These are phyloP conservation scores for Trypethelium eluteriae DNA, from an alignment of 495 filamentous ascomycete species.

Conservation along the genomic window DNA sequence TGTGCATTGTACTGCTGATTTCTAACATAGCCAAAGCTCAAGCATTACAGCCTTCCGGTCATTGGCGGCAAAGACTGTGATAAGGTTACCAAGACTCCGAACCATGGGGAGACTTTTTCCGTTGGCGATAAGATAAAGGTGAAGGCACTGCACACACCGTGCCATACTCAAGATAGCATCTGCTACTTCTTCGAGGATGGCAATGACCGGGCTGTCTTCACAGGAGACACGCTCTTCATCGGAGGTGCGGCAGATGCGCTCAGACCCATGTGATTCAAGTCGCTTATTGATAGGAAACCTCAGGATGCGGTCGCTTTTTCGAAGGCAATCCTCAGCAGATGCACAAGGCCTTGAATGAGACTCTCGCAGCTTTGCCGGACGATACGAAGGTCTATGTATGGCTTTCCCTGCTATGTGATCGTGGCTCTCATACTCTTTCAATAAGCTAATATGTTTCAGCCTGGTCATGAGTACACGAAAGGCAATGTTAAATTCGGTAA, in stretches of 20 bases:
- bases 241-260: conserved; percentile 51
- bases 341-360: conserved; percentile 85
- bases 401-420: not conserved
- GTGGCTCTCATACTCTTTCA: not conserved
- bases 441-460: conserved; percentile 41
- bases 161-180: conserved; percentile 97
- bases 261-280: not conserved
- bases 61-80: conserved; percentile 85
- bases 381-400: conserved; percentile 89
- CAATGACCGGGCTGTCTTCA: conserved; percentile 74
- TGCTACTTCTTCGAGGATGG: conserved; percentile 81
- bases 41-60: conserved; percentile 58
- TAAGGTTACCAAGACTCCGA: conserved; percentile 64
- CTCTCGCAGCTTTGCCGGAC: conserved; percentile 70
- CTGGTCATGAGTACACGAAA: conserved; percentile 96
- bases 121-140: conserved; percentile 76
- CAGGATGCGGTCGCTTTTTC: conserved; percentile 95
- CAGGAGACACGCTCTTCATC: conserved; percentile 92
- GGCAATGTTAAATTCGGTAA: conserved; percentile 80
- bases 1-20: not conserved
- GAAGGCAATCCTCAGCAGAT: conserved; percentile 87
- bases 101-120: conserved; percentile 67
- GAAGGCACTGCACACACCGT: conserved; percentile 87
- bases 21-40: conserved; percentile 48
- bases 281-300: conserved; percentile 12